These are phyloP conservation scores for Ascomycota sp. DNA, from an alignment of 2,329 filamentous ascomycete genomes.

Conservation along the genomic window DNA sequence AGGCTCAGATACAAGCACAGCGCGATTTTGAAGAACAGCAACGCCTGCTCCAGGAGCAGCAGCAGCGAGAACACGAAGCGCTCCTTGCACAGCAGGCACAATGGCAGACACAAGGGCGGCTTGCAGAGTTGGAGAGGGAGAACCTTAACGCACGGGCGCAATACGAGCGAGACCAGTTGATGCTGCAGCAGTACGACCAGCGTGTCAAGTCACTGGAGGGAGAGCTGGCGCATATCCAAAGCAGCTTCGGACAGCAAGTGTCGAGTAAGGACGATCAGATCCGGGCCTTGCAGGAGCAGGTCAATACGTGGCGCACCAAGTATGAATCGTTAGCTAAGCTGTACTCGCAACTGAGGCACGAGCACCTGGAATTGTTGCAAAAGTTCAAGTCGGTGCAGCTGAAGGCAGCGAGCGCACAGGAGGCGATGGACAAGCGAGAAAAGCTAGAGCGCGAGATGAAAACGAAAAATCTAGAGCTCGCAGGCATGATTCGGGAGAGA, in stretches of 20 bases:
- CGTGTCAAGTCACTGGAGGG: slow-evolving; percentile 82
- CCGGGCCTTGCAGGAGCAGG: slow-evolving; percentile 77
- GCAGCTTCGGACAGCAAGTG: slow-evolving; percentile 68
- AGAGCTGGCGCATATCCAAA: slow-evolving; percentile 65
- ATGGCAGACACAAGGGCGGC: slow-evolving; percentile 84
- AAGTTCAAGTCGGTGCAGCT: slow-evolving; percentile 94
- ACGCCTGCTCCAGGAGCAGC: slow-evolving; percentile 67
- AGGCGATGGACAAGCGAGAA: slow-evolving; percentile 85
- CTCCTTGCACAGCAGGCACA: slow-evolving; percentile 73
- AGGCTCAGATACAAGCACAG: slow-evolving; percentile 69
- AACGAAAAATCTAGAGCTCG: slow-evolving; percentile 96
- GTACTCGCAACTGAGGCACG: slow-evolving; percentile 86
- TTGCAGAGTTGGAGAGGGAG: slow-evolving; percentile 87
- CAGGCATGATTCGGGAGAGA: slow-evolving; percentile 94
- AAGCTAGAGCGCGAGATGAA: slow-evolving; percentile 95
- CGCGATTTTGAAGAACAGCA: slow-evolving; percentile 95
- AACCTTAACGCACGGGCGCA: slow-evolving; percentile 87
- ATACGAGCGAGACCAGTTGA: slow-evolving; percentile 90
- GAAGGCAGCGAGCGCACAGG: slow-evolving; percentile 90
- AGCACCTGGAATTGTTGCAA: slow-evolving; percentile 84
- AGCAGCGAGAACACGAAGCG: slow-evolving; percentile 76
- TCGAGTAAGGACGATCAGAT: slow-evolving; percentile 90
- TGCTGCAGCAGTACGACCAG: slow-evolving; percentile 92
- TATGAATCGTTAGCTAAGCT: slow-evolving; percentile 93
- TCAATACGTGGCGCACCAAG: slow-evolving; percentile 93